These are phyloP conservation scores for Hericium rajendrae DNA, from an alignment of 768 basidiomycete species.

Conservation along the genomic window DNA sequence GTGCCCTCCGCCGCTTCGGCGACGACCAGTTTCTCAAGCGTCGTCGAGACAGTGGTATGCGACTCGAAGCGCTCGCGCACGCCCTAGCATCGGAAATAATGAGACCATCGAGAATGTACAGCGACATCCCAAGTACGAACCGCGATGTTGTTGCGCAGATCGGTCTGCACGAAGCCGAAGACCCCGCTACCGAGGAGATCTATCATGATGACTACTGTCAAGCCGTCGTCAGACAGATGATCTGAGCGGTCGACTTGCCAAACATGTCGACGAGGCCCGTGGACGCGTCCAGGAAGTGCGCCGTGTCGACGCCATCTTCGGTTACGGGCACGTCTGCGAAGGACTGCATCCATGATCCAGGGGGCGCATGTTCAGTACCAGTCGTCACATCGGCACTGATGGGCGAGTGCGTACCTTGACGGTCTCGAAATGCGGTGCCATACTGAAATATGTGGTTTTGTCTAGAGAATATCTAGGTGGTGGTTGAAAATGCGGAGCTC, in stretches of 20 bases:
- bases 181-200: conserved; percentile 61
- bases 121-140: conserved; percentile 27
- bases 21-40: conserved; percentile 52
- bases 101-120: too few relatives aligned
- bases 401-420: conserved; percentile 39
- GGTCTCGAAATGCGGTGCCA: conserved; percentile 59
- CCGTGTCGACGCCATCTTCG: conserved; percentile 71
- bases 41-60: conserved; percentile 33
- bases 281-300: conserved; percentile 75
- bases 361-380: not conserved
- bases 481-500: too few relatives aligned
- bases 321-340: conserved; percentile 77
- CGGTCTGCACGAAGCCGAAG: conserved; percentile 66
- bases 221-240: not conserved
- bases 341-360: conserved; percentile 40
- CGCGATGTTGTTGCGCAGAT: conserved; percentile 57
- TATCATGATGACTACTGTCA: conserved; percentile 16
- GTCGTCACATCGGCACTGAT: not conserved
- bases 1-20: conserved; percentile 35
- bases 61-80: conserved; percentile 48
- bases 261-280: conserved; percentile 76
- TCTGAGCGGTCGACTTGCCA: conserved; percentile 31
- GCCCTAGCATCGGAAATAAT: conserved; percentile 34
- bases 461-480: too few relatives aligned
- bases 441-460: conserved; percentile 7